These are phyloP conservation scores for Bocquillonia castaneifolia DNA, from an alignment of 441 rosid genomes.

Conservation along the genomic window DNA sequence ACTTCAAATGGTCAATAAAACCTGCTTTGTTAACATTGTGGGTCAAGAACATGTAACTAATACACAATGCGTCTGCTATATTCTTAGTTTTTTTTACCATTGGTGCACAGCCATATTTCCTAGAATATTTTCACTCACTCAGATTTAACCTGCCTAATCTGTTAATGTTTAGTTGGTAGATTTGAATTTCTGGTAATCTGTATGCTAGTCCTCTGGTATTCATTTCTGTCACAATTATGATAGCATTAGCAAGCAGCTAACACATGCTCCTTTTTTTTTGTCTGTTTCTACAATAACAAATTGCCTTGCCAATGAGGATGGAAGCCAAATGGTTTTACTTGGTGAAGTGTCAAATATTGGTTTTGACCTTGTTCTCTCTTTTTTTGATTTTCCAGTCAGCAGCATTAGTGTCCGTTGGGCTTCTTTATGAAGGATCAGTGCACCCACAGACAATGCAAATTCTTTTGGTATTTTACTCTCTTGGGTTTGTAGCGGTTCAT, in stretches of 20 bases:
- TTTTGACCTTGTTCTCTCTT: slow-evolving; percentile 10
- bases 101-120: not conserved
- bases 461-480: slow-evolving; percentile 56
- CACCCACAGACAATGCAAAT: slow-evolving; percentile 87
- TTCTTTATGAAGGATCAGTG: slow-evolving; percentile 94
- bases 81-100: not conserved
- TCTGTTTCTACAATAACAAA: not conserved
- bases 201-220: not conserved
- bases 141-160: not conserved
- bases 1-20: not conserved
- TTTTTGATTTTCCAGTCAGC: slow-evolving; percentile 65
- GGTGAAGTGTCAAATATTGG: slow-evolving; percentile 16
- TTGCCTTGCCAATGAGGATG: not conserved
- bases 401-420: slow-evolving; percentile 87
- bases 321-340: not conserved
- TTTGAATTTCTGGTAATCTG: not conserved
- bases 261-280: not conserved
- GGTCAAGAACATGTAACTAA: not conserved
- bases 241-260: not conserved
- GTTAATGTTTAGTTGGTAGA: not conserved
- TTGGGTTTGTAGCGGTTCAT: slow-evolving; percentile 2
- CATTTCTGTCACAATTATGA: not conserved
- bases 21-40: not conserved
- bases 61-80: not conserved
- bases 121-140: not conserved